Percentiles rank a stretch among this genome's conserved stretches.
Conservation (phyloP, 345 rosid genomes). For the Salix purpurea region DNA sequence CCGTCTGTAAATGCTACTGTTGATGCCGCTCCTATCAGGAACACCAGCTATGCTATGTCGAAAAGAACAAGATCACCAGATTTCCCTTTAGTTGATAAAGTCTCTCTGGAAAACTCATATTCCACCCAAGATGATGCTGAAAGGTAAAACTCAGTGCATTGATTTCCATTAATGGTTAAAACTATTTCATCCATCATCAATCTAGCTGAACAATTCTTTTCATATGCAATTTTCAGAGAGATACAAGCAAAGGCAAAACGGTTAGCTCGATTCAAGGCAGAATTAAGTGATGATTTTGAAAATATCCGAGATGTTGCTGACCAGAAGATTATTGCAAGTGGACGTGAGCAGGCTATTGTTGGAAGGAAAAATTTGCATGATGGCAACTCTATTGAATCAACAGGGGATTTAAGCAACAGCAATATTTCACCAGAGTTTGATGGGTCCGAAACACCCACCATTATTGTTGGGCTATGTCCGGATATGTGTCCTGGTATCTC, state of each 20-base stretch:
- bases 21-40: conserved; percentile 26
- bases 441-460: conserved; percentile 43
- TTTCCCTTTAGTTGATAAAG: conserved; percentile 36
- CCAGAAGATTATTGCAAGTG: conserved; percentile 32
- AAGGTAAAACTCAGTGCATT: conserved; percentile 43
- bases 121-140: conserved; percentile 48
- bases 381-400: conserved; percentile 28
- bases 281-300: conserved; percentile 47
- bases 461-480: conserved; percentile 71
- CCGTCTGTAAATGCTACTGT: conserved; percentile 15
- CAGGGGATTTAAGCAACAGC: conserved; percentile 34
- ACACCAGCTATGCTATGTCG: conserved; percentile 29
- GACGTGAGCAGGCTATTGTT: conserved; percentile 29
- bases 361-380: conserved; percentile 28
- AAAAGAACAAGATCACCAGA: conserved; percentile 77
- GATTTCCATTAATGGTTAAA: not conserved
- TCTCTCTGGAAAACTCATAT: conserved; percentile 37
- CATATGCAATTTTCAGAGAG: conserved; percentile 46
- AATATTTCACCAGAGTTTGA: conserved; percentile 44
- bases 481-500: conserved; percentile 92
- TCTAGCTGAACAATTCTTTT: not conserved
- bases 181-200: not conserved
- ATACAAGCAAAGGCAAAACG: conserved; percentile 83
- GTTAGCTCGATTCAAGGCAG: conserved; percentile 71
- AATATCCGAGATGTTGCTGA: conserved; percentile 33